phyloP scores from a whole-genome alignment of 257 asterid species.

The Capsicum baccatum region DNA sequence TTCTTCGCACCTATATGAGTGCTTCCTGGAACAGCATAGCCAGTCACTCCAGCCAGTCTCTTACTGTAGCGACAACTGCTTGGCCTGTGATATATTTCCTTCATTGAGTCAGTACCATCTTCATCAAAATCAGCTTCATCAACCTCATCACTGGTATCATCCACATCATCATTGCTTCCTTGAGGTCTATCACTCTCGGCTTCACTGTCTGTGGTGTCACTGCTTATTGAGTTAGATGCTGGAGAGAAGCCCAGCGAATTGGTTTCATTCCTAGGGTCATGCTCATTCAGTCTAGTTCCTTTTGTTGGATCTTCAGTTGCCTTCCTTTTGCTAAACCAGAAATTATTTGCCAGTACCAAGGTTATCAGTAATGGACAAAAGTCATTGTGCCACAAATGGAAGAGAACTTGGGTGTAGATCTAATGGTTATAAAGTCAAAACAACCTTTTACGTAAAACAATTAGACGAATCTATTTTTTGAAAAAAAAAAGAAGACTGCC shows the following conservation, averaged over 20 bases:
- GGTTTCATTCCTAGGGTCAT: slow-evolving; percentile 33
- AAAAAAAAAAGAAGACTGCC: neutral
- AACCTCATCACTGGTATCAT: slow-evolving; percentile 46
- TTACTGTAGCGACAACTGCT: slow-evolving; percentile 48
- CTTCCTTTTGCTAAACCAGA: slow-evolving; percentile 59
- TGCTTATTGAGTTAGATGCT: slow-evolving; percentile 39
- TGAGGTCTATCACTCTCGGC: slow-evolving; percentile 32
- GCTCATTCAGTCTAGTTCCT: slow-evolving; percentile 36
- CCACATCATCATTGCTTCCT: slow-evolving; percentile 36
- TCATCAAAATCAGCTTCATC: slow-evolving; percentile 38
- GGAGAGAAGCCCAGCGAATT: slow-evolving; percentile 41
- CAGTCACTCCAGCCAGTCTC: slow-evolving; percentile 56
- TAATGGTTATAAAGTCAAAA: neutral
- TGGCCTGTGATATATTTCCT: slow-evolving; percentile 41
- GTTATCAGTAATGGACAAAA: slow-evolving; percentile 5
- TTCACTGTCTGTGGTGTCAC: slow-evolving; percentile 48
- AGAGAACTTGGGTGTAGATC: neutral
- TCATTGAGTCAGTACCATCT: slow-evolving; percentile 29
- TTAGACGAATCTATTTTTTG: neutral
- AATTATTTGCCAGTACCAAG: slow-evolving; percentile 11
- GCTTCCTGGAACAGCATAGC: slow-evolving; percentile 49
- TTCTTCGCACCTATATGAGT: slow-evolving; percentile 53
- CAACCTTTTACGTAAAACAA: slow-evolving; percentile 11
- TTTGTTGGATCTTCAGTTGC: slow-evolving; percentile 39
- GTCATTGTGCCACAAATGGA: neutral